phyloP scores from a whole-genome alignment of 1,284 basidiomycete species.

The Irpex sp. region DNA sequence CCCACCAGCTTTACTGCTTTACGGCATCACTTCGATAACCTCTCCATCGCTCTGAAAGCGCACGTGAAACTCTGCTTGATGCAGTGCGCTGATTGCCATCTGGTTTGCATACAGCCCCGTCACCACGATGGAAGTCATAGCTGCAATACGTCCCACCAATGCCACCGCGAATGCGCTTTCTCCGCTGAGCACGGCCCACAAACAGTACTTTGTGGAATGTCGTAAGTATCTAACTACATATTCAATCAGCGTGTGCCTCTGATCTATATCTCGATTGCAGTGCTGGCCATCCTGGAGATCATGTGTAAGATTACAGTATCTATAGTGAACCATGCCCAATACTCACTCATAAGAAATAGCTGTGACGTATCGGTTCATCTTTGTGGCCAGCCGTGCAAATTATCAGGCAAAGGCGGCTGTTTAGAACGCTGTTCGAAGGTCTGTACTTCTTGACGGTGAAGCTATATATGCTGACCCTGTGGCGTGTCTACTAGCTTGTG shows the following conservation, averaged over 20 bases:
- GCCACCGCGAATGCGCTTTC: constrained; percentile 41
- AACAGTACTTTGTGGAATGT: constrained; percentile 36
- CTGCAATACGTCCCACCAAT: constrained; percentile 47
- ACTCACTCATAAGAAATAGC: not conserved
- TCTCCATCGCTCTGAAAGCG: constrained; percentile 39
- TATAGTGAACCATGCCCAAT: not conserved
- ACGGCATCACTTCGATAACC: constrained; percentile 39
- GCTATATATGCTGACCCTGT: too few species aligned
- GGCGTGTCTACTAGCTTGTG: too few species aligned
- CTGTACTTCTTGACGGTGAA: too few species aligned
- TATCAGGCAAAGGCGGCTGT: constrained; percentile 13
- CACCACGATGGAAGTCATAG: constrained; percentile 44
- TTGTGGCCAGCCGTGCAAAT: constrained; percentile 13
- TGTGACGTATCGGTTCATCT: constrained; percentile 15
- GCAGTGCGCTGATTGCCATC: constrained; percentile 43
- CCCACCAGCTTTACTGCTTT: constrained; percentile 45
- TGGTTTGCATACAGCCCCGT: constrained; percentile 42
- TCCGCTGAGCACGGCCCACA: constrained; percentile 31
- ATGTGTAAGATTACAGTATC: constrained; percentile 50
- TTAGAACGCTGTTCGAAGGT: constrained; percentile 46
- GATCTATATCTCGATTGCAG: constrained; percentile 26
- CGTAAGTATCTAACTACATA: constrained; percentile 30
- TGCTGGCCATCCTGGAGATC: constrained; percentile 52
- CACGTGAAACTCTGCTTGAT: constrained; percentile 46
- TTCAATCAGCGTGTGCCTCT: too few species aligned